Conservation (phyloP, 2,329 filamentous ascomycete species). For the Apiospora arundinis region DNA sequence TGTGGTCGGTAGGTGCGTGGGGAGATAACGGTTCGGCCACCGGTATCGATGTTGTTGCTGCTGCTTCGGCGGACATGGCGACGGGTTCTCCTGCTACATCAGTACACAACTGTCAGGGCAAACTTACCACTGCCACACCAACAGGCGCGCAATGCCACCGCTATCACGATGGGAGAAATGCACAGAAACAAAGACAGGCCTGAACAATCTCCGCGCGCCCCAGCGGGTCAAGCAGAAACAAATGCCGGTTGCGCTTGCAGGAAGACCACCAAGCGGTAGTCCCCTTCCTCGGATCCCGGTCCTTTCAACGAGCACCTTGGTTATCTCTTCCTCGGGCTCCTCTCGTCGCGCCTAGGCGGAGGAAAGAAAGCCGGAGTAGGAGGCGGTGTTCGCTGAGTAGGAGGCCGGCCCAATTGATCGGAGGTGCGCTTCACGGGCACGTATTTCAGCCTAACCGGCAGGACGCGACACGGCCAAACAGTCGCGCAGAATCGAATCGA, state of each 20-base stretch:
- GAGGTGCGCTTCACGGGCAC: constrained; percentile 23
- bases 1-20: not conserved
- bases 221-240: constrained; percentile 24
- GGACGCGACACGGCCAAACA: constrained; percentile 21
- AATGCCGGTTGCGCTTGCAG: constrained; percentile 25
- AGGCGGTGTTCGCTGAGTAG: constrained; percentile 23
- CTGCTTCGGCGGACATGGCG: constrained; percentile 15
- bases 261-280: constrained; percentile 20
- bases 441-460: constrained; percentile 19
- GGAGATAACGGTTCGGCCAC: not conserved
- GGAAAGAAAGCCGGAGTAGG: not conserved
- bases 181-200: not conserved
- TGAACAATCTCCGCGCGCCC: constrained; percentile 21
- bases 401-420: constrained; percentile 23
- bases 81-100: constrained; percentile 1
- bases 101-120: constrained; percentile 6
- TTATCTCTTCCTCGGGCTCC: not conserved
- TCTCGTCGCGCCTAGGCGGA: not conserved
- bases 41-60: not conserved
- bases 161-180: not conserved
- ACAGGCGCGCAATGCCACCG: not conserved
- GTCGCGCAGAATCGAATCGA: not conserved
- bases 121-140: constrained; percentile 7
- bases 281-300: constrained; percentile 25
- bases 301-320: constrained; percentile 23